Evolutionary conservation across 129 eudicot species (phyloP), one percentile per base, ranked within the genome.

Genomic region (Ambrosia trifida): DNA sequence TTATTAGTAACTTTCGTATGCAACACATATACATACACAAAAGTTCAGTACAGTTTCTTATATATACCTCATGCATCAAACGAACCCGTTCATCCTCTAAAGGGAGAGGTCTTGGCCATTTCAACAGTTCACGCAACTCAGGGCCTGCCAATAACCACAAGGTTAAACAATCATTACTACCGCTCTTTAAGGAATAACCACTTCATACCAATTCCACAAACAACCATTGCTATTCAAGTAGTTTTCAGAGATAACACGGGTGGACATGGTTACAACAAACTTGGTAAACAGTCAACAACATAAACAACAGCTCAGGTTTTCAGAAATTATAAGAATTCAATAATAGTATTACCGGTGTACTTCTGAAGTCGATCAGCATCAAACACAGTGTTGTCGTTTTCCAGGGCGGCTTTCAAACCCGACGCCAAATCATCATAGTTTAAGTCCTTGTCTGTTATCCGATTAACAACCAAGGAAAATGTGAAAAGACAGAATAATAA

Each of bases 41-140:
- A 16, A 28, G 35, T 28, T 20, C 30, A 54, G n/a, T 4, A 32
- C 36, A 44, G 14, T 11, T 76, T 43, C 40, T 43, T 31, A 28
- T 43, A 33, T 36, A 68, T 64, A 93, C 98, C 96, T 89, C 96
- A 40, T 89, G 95, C 75, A 93, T 17, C 68, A 89, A 76, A 76
- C 95, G 98, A 60, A 89, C 88, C 5, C 96, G 82, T 84, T 93
- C 98, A 78, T 93, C 90, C 75, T 87, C 98, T 83, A 93, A 80
- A 79, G 98, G 98, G 46, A 93, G 85, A 19, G 95, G 92, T 69
- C 96, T 84, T 56, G 98, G 89, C 98, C 98, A 93, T 70, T 89
- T 87, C 73, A 93, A 77, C 68, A 93, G 70, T 73, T 87, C 77
- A 40, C 96, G 88, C 54, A 93, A 65, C n/a, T 93, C 88, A 75